These are phyloP conservation scores for Wickerhamomyces strasburgensis DNA, from an alignment of 805 yeast genomes.

Conservation along the genomic window DNA sequence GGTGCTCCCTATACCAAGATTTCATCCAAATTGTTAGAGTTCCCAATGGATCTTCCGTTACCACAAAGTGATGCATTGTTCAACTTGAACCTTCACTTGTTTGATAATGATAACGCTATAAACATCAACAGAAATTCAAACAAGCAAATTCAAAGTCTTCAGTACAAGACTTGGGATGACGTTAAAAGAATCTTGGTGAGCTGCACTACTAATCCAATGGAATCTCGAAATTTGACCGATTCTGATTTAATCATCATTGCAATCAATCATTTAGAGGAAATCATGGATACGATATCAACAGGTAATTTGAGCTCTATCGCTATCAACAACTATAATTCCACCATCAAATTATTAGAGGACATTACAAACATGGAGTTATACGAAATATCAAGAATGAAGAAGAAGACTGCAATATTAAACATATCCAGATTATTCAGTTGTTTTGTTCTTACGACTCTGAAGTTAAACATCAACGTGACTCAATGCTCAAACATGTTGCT, in stretches of 20 bases:
- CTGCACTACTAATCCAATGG: slow-evolving; percentile 5
- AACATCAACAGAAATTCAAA: neutral
- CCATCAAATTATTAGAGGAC: slow-evolving; percentile 20
- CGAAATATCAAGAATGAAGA: slow-evolving; percentile 23
- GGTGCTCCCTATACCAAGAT: slow-evolving; percentile 31
- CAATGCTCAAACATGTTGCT: slow-evolving; percentile 31
- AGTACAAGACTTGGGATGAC: slow-evolving; percentile 16
- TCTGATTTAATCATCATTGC: slow-evolving; percentile 28
- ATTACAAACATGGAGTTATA: slow-evolving; percentile 16
- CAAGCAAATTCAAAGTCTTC: slow-evolving; percentile 7
- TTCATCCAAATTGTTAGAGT: slow-evolving; percentile 20
- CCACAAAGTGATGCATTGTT: slow-evolving; percentile 26
- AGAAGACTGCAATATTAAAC: slow-evolving; percentile 31
- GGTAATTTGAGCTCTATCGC: slow-evolving; percentile 24
- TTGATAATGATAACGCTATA: slow-evolving; percentile 12
- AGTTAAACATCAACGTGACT: slow-evolving; percentile 26
- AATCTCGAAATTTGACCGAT: slow-evolving; percentile 19
- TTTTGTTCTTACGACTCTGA: slow-evolving; percentile 28
- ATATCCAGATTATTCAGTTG: slow-evolving; percentile 30
- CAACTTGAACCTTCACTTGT: slow-evolving; percentile 19
- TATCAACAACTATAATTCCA: slow-evolving; percentile 22
- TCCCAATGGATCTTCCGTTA: slow-evolving; percentile 30
- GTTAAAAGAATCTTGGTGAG: slow-evolving; percentile 13
- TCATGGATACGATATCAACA: slow-evolving; percentile 29
- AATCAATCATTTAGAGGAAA: slow-evolving; percentile 28